Evolutionary conservation across 495 filamentous ascomycete genomes (phyloP), one percentile per base, ranked within the genome.

Genomic region (Penicillium ochrochloron): DNA sequence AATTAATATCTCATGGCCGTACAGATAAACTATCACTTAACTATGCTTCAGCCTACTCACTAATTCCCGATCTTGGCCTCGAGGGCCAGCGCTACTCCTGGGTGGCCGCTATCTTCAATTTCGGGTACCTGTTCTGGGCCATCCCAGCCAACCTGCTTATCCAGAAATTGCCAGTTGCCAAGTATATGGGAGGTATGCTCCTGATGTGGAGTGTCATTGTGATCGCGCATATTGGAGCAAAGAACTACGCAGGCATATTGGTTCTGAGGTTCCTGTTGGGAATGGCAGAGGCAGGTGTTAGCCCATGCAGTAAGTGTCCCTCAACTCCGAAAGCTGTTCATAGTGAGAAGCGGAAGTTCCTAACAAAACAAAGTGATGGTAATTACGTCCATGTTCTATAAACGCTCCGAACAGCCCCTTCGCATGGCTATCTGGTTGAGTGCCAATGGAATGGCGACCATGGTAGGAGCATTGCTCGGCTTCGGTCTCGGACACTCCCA

Each of bases 331-430:
- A 14, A 12, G 60, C 3, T 9, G 9, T 44, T 25, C 1, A 23
- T 8, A 2, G 0, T 31, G 21, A 9, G 7, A 52, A 65, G 60
- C 65, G n/a, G 23, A 12, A 52, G n/a, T 46, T 11, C 1, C 25
- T 57, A 27, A 29, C 17, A 29, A 17, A 7, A 25, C n/a, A 21
- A 35, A 76, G 74, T 78, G 71, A 74, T 77, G 63, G 77, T 88
- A 34, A 77, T 91, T 15, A 88, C 86, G 0, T 82, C 86, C 14
- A 90, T 89, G 83, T 90, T 89, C 83, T 91, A 89, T 70, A 85
- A 81, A 50, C 87, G 88, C 23, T 80, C 84, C 48, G 88, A 91
- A 63, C 89, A 90, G 70, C 82, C 86, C 0, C 71, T 83, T 0
- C 82, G 84, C 5, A 87, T 89, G 44, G 83, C 84, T 0, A 83